Evolutionary conservation across 2,329 filamentous ascomycete species (phyloP), one percentile per base, ranked within the genome.

Genomic region (Paraconiothyrium brasiliense): DNA sequence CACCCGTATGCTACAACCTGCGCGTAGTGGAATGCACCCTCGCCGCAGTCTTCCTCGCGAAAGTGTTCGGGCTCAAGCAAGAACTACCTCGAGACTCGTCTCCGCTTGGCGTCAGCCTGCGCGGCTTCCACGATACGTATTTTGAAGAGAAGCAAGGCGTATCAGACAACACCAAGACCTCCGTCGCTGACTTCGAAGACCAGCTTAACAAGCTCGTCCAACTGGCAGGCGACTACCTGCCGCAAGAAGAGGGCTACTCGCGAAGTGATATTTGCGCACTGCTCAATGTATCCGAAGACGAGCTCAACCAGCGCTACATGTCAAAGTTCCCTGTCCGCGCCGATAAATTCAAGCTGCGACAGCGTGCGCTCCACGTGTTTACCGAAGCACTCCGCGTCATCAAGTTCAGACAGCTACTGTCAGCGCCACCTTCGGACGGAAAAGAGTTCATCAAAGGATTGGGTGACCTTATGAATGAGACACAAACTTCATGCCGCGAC

Each of bases 21-120:
- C 91, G 95, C 32, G 95, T 99, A 1, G 95, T 97, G 41, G 95
- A 99, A 81, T 96, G 93, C 82, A 95, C 91, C 57, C 86, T 99
- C 35, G 95, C 95, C 3, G 93, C 95, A 3, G 82, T 86, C 16
- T 84, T 89, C 34, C 79, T 91, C 2, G 85, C 87, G 44, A 89
- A 88, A 69, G 83, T 85, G 44, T 84, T 88, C 63, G 82, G 82
- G 2, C 73, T 90, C 39, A 88, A 87, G 65, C 70, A 71, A 0
- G 78, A 82, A 34, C 87, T 98, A 0, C 89, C 92, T 20, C 81
- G 86, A 59, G 95, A 99, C 77, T 89, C 89, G 4, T 92, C 91
- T 3, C 94, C 95, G 0, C 85, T 98, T 9, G 92, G 92, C 9
- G 88, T 92, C 76, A 93, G 90, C 67, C 85, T 99, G 34, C 90